These are phyloP conservation scores for Moesziomyces parantarcticus DNA, from an alignment of 1,284 basidiomycete genomes.

Conservation along the genomic window DNA sequence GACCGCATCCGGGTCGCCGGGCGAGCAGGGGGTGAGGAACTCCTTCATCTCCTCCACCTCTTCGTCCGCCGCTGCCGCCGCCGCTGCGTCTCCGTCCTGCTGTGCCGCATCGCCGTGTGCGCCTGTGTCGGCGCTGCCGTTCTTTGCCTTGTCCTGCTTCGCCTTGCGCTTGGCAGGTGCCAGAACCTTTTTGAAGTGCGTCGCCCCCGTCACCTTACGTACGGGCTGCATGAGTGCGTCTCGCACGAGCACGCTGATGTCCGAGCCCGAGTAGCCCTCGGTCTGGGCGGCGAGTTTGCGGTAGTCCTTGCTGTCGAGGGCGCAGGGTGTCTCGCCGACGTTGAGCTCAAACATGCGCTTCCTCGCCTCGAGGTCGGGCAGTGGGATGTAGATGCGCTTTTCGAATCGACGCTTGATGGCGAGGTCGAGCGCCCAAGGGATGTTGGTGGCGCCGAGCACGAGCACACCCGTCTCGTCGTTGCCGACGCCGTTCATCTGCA, in stretches of 20 bases:
- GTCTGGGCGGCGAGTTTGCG: conserved; percentile 84
- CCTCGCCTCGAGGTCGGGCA: conserved; percentile 92
- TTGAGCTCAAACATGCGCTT: conserved; percentile 97
- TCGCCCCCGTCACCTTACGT: conserved; percentile 92
- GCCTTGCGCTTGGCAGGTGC: conserved; percentile 52
- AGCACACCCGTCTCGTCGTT: conserved; percentile 93
- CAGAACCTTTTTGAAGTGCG: conserved; percentile 84
- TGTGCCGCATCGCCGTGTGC: conserved; percentile 40
- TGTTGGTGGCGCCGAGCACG: conserved; percentile 98
- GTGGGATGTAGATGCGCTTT: conserved; percentile 97
- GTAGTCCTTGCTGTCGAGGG: conserved; percentile 83
- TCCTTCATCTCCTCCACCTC: conserved; percentile 71
- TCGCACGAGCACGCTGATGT: conserved; percentile 93
- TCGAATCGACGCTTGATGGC: conserved; percentile 99
- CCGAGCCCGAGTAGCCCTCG: conserved; percentile 92
- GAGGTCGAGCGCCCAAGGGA: conserved; percentile 84
- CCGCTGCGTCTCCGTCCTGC: conserved; percentile 30
- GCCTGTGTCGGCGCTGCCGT: conserved; percentile 41
- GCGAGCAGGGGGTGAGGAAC: conserved; percentile 88
- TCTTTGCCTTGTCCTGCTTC: conserved; percentile 37
- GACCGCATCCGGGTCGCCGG: conserved; percentile 84
- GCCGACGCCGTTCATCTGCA: conserved; percentile 97
- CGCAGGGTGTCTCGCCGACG: conserved; percentile 90
- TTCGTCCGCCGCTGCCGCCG: conserved; percentile 49
- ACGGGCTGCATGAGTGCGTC: conserved; percentile 99